These are phyloP conservation scores for Fusarium chlamydosporum DNA, from an alignment of 2,329 filamentous ascomycete genomes.

Conservation along the genomic window DNA sequence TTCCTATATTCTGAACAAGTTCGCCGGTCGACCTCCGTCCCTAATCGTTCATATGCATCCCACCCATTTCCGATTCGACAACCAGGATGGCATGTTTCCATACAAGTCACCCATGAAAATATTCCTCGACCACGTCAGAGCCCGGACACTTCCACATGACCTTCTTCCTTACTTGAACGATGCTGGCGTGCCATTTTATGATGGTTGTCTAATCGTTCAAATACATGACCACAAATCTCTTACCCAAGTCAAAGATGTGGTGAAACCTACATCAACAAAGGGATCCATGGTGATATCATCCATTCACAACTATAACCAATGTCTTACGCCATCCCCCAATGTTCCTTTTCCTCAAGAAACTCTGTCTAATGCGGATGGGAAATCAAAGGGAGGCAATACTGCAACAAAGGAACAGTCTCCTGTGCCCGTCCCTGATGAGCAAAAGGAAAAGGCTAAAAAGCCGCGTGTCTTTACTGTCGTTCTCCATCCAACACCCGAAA, in stretches of 20 bases:
- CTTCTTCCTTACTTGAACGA: conserved; percentile 83
- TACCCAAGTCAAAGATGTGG: conserved; percentile 71
- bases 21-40: conserved; percentile 80
- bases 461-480: conserved; percentile 82
- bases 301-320: conserved; percentile 92
- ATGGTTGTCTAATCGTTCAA: conserved; percentile 94
- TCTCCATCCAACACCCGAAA: conserved; percentile 85
- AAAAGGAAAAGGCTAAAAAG: conserved; percentile 56
- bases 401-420: conserved; percentile 68
- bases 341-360: conserved; percentile 78
- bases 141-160: conserved; percentile 88
- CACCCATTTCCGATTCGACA: conserved; percentile 91
- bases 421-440: conserved; percentile 64
- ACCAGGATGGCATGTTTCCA: conserved; percentile 90
- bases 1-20: conserved; percentile 86
- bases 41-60: conserved; percentile 88
- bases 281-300: conserved; percentile 80
- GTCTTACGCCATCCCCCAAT: conserved; percentile 89
- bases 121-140: conserved; percentile 81
- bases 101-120: conserved; percentile 94
- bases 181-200: conserved; percentile 85
- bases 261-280: conserved; percentile 65
- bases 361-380: conserved; percentile 54
- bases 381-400: conserved; percentile 42
- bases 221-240: conserved; percentile 87